These are phyloP conservation scores for Haberlea rhodopensis DNA, from an alignment of 257 asterid species.

Conservation along the genomic window DNA sequence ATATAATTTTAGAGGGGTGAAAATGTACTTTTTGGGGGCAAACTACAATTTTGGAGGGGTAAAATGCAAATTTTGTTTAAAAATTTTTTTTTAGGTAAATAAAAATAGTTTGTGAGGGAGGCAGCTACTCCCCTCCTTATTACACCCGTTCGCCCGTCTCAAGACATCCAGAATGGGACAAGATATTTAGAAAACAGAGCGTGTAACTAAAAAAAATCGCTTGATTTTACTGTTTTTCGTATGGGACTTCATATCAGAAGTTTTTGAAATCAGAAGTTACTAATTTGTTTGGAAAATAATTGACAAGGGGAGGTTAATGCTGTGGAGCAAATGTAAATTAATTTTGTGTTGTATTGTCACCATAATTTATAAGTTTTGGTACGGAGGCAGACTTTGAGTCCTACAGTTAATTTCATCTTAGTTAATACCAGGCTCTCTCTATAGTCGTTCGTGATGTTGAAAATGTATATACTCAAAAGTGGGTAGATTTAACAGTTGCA, in stretches of 20 bases:
- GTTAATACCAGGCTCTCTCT: background rate
- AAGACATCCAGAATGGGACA: background rate
- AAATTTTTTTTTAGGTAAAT: too few relatives aligned
- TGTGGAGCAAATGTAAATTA: background rate
- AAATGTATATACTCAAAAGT: background rate
- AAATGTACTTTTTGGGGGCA: too few relatives aligned
- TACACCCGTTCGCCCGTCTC: too few relatives aligned
- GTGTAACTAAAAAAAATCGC: background rate
- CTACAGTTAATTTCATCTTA: background rate
- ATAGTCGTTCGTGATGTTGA: background rate
- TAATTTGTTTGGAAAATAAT: background rate
- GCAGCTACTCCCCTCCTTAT: too few relatives aligned
- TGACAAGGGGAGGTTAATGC: background rate
- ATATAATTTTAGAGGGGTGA: too few relatives aligned
- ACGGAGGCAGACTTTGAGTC: background rate
- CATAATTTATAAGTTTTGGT: too few relatives aligned
- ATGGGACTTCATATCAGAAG: background rate
- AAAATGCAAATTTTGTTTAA: too few relatives aligned
- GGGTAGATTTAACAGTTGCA: background rate
- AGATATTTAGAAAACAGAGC: background rate
- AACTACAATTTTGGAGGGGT: too few relatives aligned
- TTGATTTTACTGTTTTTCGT: slow-evolving; percentile 16
- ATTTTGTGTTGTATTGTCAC: background rate
- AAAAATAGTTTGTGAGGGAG: too few relatives aligned
- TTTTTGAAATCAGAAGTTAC: background rate